A percentile compares a stretch with the other conserved stretches of the same genome.
Evolutionary conservation across 2,329 filamentous ascomycete species (phyloP).

Genomic region (Aspergillus nomiae): DNA sequence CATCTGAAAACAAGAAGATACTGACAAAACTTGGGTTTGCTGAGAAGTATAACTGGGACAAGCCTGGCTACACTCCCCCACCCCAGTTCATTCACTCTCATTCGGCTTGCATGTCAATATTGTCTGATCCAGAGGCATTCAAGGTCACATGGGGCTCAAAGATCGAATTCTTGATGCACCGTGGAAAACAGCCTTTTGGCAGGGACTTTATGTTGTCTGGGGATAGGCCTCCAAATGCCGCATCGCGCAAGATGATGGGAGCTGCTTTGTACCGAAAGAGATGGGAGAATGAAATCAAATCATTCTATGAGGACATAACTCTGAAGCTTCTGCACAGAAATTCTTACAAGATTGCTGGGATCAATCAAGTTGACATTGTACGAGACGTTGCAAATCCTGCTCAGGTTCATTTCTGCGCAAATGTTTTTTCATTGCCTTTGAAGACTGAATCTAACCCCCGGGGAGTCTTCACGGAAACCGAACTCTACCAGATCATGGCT

Average conservation of each 20-base stretch:
- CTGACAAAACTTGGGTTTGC: conserved; percentile 43
- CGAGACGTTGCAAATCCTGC: conserved; percentile 55
- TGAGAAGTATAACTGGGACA: conserved; percentile 45
- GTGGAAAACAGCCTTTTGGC: conserved; percentile 39
- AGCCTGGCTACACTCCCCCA: conserved; percentile 31
- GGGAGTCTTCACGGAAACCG: conserved; percentile 56
- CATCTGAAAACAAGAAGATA: conserved; percentile 49
- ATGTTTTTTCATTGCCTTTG: conserved; percentile 58
- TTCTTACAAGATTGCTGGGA: conserved; percentile 49
- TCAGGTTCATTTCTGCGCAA: conserved; percentile 57
- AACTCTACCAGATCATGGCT: conserved; percentile 57
- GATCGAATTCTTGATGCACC: conserved; percentile 48
- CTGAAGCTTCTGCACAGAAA: conserved; percentile 46
- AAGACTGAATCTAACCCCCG: conserved; percentile 55
- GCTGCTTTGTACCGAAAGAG: conserved; percentile 48
- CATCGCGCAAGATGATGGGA: conserved; percentile 47
- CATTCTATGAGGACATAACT: conserved; percentile 53
- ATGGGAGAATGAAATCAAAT: conserved; percentile 48
- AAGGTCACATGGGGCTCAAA: conserved; percentile 51
- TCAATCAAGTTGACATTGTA: conserved; percentile 51
- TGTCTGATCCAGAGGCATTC: conserved; percentile 47
- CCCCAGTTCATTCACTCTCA: conserved; percentile 49
- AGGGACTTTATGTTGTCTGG: conserved; percentile 53
- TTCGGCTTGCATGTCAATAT: conserved; percentile 46
- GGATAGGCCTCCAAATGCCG: conserved; percentile 43